Percentiles rank a stretch among this genome's conserved stretches.
Evolutionary conservation across 495 filamentous ascomycete species (phyloP).

Genomic region (Daldinia bambusicola): DNA sequence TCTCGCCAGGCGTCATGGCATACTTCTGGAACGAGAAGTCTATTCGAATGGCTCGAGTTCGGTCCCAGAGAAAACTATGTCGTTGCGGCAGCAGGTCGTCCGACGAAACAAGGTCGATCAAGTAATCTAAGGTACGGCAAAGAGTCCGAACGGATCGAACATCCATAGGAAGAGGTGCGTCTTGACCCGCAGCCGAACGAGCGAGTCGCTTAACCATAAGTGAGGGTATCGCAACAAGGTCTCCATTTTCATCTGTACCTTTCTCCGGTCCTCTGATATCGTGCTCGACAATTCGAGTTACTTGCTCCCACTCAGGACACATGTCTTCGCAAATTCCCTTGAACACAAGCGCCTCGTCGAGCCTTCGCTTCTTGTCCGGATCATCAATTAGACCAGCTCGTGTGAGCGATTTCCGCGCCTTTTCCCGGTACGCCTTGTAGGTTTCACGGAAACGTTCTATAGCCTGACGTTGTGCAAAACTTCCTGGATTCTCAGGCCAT

Average conservation of each 20-base stretch:
- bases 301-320: slow-evolving; percentile 91
- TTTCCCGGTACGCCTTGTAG: slow-evolving; percentile 73
- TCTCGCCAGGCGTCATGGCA: slow-evolving; percentile 65
- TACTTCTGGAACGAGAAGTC: slow-evolving; percentile 91
- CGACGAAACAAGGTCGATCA: slow-evolving; percentile 77
- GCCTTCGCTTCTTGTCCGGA: slow-evolving; percentile 80
- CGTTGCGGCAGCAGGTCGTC: slow-evolving; percentile 71
- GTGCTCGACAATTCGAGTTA: slow-evolving; percentile 76
- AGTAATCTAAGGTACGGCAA: slow-evolving; percentile 80
- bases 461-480: slow-evolving; percentile 52
- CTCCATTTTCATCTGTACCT: slow-evolving; percentile 49
- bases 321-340: slow-evolving; percentile 90
- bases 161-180: slow-evolving; percentile 90
- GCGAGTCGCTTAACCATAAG: slow-evolving; percentile 84
- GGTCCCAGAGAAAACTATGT: slow-evolving; percentile 93
- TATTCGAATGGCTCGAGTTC: slow-evolving; percentile 89
- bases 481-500: slow-evolving; percentile 56
- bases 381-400: slow-evolving; percentile 83
- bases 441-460: slow-evolving; percentile 58
- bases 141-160: slow-evolving; percentile 83
- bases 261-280: slow-evolving; percentile 67
- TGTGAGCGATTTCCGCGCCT: slow-evolving; percentile 75
- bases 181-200: slow-evolving; percentile 90
- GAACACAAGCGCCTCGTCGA: slow-evolving; percentile 86
- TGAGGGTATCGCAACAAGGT: slow-evolving; percentile 49